phyloP scores from a whole-genome alignment of 345 rosid species.

The Salix dunnii region DNA sequence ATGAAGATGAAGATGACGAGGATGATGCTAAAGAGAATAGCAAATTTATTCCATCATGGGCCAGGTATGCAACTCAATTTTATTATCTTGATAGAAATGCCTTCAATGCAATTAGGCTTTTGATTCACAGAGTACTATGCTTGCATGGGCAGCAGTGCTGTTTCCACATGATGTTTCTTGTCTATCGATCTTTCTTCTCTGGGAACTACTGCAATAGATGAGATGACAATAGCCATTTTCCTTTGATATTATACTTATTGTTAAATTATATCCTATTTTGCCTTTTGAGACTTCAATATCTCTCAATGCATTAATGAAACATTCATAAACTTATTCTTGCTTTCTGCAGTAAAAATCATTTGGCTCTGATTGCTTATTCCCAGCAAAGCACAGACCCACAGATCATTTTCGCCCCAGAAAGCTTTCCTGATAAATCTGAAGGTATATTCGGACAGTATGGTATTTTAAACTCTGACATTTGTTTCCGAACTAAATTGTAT shows the following conservation, averaged over 20 bases:
- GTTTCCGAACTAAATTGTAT: constrained; percentile 11
- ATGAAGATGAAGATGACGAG: constrained; percentile 65
- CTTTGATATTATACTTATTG: not conserved
- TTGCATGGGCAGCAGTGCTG: not conserved
- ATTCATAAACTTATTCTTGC: not conserved
- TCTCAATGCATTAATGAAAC: not conserved
- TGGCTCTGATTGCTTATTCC: constrained; percentile 38
- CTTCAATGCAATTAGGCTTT: not conserved
- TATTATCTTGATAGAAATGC: not conserved
- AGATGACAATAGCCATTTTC: not conserved
- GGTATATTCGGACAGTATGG: constrained; percentile 32
- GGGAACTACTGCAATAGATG: not conserved
- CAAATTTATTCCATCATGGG: constrained; percentile 82
- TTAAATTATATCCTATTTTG: not conserved
- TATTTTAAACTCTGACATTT: not conserved
- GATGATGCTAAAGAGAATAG: constrained; percentile 43
- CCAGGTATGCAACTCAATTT: constrained; percentile 50
- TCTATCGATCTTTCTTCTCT: not conserved
- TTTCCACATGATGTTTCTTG: not conserved
- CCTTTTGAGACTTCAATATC: not conserved
- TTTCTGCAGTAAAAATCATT: constrained; percentile 49
- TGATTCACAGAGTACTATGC: not conserved
- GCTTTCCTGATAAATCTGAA: constrained; percentile 51
- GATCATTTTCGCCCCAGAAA: constrained; percentile 41
- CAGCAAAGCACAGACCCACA: constrained; percentile 52